Evolutionary conservation across 2,329 filamentous ascomycete species (phyloP), one percentile per base, ranked within the genome.

Genomic region (Fusarium xylarioides): DNA sequence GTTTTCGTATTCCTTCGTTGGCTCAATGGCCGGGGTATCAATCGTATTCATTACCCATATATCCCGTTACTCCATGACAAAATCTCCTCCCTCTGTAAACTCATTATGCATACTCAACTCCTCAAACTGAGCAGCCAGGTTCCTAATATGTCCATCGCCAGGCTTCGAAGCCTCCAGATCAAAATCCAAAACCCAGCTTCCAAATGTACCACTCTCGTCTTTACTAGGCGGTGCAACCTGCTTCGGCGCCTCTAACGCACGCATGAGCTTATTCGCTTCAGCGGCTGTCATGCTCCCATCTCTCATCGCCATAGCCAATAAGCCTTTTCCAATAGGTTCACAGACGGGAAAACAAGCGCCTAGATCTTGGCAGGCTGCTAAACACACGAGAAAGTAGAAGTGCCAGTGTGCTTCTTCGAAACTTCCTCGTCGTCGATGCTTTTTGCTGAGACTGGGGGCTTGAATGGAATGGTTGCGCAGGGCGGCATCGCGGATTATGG

Each of bases 51-150:
- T 59, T 47, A 63, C 34, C 32, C 42, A 37, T 28, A 28, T 28
- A 28, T 7, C 43, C 18, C 18, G 5, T 50, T 57, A 67, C 12
- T 68, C 66, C 23, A 69, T 2, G 0, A 70, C 26, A 59, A 69
- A 69, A n/a, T 69, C 66, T 2, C 66, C 66, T 4, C 66, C 66
- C 18, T 69, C 46, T 0, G 66, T 69, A 28, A 69, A 69, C 46
- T 69, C 66, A 35, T 23, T 69, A 43, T 69, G 66, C 30, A 70
- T 49, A 5, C 65, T 70, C 1, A 69, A 37, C 23, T 70, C 66
- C 2, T 69, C 66, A 19, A 69, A 69, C 26, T 70, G 66, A 11
- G 66, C 66, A 5, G 66, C 66, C 58, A 69, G 11, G 16, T 70
- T 54, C 1, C 56, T 65, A 1, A 69, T 50, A 30, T 69, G 58